Base-by-base conservation (phyloP, 2,329 filamentous ascomycete genomes). In the Xylariales sp. region DNA sequence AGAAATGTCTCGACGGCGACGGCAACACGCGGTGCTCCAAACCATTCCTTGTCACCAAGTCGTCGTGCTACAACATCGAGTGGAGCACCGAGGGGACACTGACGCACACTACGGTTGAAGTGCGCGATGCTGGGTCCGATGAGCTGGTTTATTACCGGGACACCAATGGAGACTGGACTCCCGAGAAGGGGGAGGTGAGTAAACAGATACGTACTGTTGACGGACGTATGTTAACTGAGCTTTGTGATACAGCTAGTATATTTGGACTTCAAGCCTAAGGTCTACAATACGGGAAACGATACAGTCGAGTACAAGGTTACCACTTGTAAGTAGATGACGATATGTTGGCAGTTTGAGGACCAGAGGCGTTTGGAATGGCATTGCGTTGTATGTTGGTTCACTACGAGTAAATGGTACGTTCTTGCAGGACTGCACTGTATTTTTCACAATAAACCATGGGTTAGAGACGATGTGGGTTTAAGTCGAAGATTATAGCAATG, bases 71-170 rank as follows among this genome's bases (percentile, higher is more conserved):
- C 53, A 51, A 54, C n/a, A 45, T 70, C 14, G 53, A 61, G 31
- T 69, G 66, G 66, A 50, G 44, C n/a, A 69, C 65, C 11, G 60
- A 63, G 8, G 62, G 66, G 14, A 43, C 55, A 1, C 36, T 71
- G 8, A 64, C 60, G 10, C 68, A 71, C 47, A 67, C 62, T 2
- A 66, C 63, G 1, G 59, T 58, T 36, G 64, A 66, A 52, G 56
- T 61, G 4, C 49, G 53, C 16, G 60, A 68, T 47, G 62, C 62
- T 5, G 64, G 56, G 2, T 58, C 59, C 31, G 54, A 51, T 34
- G 64, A 70, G 51, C 44, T 70, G 11, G 66, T 70, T 4, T 70
- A 57, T 48, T 70, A 70, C 45, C 55, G 66, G 11, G 67, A 71
- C 45, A 70, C 66, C 15, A 55, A 70, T 51, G 68, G 67, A 15